Evolutionary conservation across 2,329 filamentous ascomycete species (phyloP).

Genomic region (Xylaria sp.): DNA sequence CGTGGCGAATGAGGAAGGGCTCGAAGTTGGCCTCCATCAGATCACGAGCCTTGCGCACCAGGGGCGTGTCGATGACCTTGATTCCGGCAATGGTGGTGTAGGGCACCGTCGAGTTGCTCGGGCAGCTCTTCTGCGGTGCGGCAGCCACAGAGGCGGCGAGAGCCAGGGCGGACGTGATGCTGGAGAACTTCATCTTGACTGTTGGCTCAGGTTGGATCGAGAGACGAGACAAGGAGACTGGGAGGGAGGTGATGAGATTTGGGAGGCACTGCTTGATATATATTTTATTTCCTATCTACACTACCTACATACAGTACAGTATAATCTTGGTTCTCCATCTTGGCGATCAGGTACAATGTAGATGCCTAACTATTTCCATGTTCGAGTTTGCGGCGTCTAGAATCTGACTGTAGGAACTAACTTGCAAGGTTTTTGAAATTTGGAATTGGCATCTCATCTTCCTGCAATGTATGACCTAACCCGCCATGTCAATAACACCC

Average conservation of each 20-base stretch:
- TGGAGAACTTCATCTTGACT: slow-evolving; percentile 36
- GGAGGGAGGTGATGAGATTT: neutral
- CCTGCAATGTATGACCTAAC: neutral
- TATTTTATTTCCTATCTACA: slow-evolving; percentile 13
- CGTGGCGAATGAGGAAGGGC: slow-evolving; percentile 37
- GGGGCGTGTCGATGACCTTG: slow-evolving; percentile 44
- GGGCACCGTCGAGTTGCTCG: slow-evolving; percentile 32
- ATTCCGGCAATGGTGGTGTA: slow-evolving; percentile 43
- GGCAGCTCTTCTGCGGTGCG: slow-evolving; percentile 24
- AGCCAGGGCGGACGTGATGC: slow-evolving; percentile 30
- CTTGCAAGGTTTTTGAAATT: slow-evolving; percentile 24
- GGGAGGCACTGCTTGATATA: slow-evolving; percentile 23
- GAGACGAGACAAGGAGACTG: slow-evolving; percentile 7
- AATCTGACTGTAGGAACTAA: slow-evolving; percentile 24
- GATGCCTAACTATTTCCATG: neutral
- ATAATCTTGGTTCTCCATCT: neutral
- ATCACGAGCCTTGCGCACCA: slow-evolving; percentile 39
- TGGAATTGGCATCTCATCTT: slow-evolving; percentile 21
- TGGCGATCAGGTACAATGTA: neutral
- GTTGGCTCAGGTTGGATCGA: slow-evolving; percentile 15
- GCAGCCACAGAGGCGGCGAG: slow-evolving; percentile 29
- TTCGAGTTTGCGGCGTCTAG: neutral
- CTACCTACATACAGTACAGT: neutral
- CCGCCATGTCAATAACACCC: slow-evolving; percentile 8
- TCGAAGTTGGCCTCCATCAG: slow-evolving; percentile 40